These are phyloP conservation scores for Globisporangium mamillatum DNA, from an alignment of 352 stramenopile genomes.

Conservation along the genomic window DNA sequence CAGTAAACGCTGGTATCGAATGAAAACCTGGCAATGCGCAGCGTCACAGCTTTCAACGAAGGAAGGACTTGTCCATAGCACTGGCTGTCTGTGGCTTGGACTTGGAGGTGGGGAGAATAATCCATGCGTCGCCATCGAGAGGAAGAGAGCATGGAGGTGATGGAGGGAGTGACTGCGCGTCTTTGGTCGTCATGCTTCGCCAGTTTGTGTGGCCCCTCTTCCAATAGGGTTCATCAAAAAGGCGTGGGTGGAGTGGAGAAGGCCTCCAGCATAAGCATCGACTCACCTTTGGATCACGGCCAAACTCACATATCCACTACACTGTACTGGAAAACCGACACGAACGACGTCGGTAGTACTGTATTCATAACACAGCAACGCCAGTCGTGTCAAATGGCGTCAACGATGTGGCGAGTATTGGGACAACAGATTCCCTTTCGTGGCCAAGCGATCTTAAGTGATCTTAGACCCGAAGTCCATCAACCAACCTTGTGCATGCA, in stretches of 20 bases:
- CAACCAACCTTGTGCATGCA: too few relatives aligned
- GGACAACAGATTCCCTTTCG: too few relatives aligned
- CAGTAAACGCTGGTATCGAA: background rate
- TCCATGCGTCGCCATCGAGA: background rate
- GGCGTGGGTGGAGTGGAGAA: background rate
- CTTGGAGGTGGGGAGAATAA: background rate
- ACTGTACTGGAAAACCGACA: background rate
- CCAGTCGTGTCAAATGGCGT: background rate
- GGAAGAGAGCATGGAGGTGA: background rate
- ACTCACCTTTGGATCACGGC: background rate
- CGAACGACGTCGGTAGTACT: background rate
- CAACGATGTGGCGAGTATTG: background rate
- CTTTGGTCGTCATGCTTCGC: background rate
- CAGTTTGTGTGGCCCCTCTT: background rate
- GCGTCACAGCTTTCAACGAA: background rate
- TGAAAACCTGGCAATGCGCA: background rate
- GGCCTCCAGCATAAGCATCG: background rate
- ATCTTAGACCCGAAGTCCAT: too few relatives aligned
- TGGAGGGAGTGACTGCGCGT: background rate
- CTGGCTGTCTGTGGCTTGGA: background rate
- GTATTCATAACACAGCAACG: background rate
- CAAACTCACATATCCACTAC: background rate
- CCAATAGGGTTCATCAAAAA: background rate
- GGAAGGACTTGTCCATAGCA: background rate
- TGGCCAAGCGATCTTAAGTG: too few relatives aligned